phyloP scores from a whole-genome alignment of 495 filamentous ascomycete genomes.

The Aspergillus nidulans region DNA sequence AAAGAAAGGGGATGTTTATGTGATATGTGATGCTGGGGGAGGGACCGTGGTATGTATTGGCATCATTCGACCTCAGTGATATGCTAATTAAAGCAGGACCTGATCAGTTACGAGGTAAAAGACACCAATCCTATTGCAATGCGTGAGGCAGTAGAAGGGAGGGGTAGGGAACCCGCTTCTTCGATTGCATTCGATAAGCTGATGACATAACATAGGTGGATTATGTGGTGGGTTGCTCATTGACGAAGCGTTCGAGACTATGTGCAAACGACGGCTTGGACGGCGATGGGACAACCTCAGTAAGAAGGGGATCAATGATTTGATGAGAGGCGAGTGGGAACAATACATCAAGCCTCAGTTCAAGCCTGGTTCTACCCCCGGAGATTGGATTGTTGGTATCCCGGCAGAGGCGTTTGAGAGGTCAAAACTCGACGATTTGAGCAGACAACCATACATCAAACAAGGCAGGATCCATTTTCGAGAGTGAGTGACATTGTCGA shows the following conservation, averaged over 20 bases:
- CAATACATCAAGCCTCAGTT: constrained; percentile 6
- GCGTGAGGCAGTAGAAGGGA: constrained; percentile 5
- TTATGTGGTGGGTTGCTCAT: constrained; percentile 9
- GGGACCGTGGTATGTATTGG: constrained; percentile 9
- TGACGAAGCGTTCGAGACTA: constrained; percentile 8
- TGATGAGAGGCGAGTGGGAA: constrained; percentile 9
- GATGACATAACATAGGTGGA: not conserved
- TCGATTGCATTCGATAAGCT: not conserved
- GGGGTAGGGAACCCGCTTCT: not conserved
- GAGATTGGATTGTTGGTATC: constrained; percentile 1
- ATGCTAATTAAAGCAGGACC: not conserved
- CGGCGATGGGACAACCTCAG: constrained; percentile 10
- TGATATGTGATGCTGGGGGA: constrained; percentile 8
- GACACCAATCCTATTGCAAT: constrained; percentile 2
- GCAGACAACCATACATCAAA: constrained; percentile 4
- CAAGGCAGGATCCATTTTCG: constrained; percentile 7
- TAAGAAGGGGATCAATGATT: constrained; percentile 6
- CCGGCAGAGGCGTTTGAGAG: constrained; percentile 9
- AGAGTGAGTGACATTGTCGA: not conserved
- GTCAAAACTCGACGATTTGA: constrained; percentile 3
- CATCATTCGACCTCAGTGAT: not conserved
- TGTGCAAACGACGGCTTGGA: constrained; percentile 5
- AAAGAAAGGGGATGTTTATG: constrained; percentile 3
- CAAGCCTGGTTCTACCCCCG: not conserved
- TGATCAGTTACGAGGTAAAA: constrained; percentile 7